Percentiles rank a stretch among this genome's conserved stretches.
phyloP scores from a whole-genome alignment of 2,329 filamentous ascomycete genomes.

The Trichoderma breve region DNA sequence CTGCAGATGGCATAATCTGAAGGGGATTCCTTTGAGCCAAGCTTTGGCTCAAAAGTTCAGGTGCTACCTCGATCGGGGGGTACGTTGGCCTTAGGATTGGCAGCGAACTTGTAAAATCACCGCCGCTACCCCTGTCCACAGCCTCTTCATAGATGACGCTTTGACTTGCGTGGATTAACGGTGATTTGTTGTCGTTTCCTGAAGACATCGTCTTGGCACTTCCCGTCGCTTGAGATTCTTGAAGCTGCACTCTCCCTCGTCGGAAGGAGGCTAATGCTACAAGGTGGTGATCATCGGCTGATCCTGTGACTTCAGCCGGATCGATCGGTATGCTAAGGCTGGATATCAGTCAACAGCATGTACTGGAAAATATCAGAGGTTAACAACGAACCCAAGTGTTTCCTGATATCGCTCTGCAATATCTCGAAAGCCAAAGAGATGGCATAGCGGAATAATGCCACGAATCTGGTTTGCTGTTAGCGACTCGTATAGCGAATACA shows the following conservation, averaged over 20 bases:
- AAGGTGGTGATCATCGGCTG: constrained; percentile 25
- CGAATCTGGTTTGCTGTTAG: constrained; percentile 16
- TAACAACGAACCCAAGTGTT: constrained; percentile 16
- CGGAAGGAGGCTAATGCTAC: constrained; percentile 24
- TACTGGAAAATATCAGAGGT: neutral
- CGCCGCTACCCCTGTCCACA: neutral
- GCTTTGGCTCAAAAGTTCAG: constrained; percentile 7
- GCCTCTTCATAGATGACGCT: neutral
- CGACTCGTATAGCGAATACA: neutral
- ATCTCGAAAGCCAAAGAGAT: constrained; percentile 26
- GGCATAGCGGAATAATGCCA: constrained; percentile 24
- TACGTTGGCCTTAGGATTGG: constrained; percentile 14
- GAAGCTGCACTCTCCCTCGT: constrained; percentile 22
- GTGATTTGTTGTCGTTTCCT: constrained; percentile 5
- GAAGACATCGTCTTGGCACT: constrained; percentile 21
- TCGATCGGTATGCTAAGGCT: constrained; percentile 14
- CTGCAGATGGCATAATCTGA: constrained; percentile 16
- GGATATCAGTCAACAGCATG: neutral
- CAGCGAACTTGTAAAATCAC: constrained; percentile 11
- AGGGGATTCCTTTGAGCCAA: constrained; percentile 20
- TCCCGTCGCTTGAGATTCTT: constrained; percentile 19
- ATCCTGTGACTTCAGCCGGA: constrained; percentile 25
- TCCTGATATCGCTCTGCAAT: constrained; percentile 24
- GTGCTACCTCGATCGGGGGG: neutral
- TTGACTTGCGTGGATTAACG: constrained; percentile 22